A percentile compares a stretch with the other conserved stretches of the same genome.
Evolutionary conservation across 192 early-diverging fungal genomes (phyloP).

Genomic region (Rhizoclosmatium globosum): DNA sequence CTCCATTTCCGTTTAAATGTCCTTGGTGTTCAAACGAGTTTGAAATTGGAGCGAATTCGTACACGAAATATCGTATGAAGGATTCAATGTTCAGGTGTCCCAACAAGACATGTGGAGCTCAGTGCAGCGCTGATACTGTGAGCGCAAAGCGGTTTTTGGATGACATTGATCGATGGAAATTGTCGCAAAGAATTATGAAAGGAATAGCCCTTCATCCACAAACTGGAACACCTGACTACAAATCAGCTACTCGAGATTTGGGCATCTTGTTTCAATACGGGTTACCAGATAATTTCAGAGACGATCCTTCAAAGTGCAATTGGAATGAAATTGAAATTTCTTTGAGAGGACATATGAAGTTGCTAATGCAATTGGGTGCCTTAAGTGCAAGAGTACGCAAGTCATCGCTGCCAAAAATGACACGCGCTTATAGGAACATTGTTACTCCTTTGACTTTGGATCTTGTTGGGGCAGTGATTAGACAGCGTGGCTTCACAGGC

Average conservation of each 20-base stretch:
- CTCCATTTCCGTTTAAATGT: conserved; percentile 45
- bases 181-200: background rate
- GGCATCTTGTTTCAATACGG: background rate
- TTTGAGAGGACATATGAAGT: background rate
- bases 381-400: conserved; percentile 18
- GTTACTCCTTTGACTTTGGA: conserved; percentile 53
- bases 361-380: background rate
- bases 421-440: conserved; percentile 51
- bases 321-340: background rate
- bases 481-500: conserved; percentile 60
- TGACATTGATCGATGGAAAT: conserved; percentile 21
- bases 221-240: conserved; percentile 9
- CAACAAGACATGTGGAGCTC: conserved; percentile 14
- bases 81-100: conserved; percentile 37
- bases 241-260: conserved; percentile 25
- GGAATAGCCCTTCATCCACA: conserved; percentile 31
- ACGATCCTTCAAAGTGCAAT: background rate
- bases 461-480: conserved; percentile 55
- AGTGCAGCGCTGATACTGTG: conserved; percentile 32
- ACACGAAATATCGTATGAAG: conserved; percentile 46
- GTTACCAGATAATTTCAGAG: background rate
- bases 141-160: conserved; percentile 40
- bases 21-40: conserved; percentile 29
- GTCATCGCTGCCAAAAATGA: conserved; percentile 30
- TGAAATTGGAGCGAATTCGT: conserved; percentile 33